These are phyloP conservation scores for Talaromyces sp. DNA, from an alignment of 2,329 filamentous ascomycete genomes.

Conservation along the genomic window DNA sequence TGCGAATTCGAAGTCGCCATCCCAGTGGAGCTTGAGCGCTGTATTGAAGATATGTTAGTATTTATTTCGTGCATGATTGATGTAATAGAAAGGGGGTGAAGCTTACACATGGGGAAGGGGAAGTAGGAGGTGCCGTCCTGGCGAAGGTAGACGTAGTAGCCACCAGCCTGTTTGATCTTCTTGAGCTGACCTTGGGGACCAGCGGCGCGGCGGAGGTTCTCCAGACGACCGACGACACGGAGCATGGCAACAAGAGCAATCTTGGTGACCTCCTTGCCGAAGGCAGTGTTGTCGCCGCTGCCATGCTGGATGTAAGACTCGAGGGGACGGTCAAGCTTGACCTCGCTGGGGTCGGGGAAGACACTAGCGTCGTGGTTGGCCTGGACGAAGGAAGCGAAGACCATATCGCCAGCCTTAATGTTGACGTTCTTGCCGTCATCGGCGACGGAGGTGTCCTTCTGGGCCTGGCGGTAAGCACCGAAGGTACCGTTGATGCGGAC, in stretches of 20 bases:
- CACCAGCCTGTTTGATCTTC: slow-evolving; percentile 60
- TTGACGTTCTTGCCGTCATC: slow-evolving; percentile 54
- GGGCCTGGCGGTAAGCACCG: slow-evolving; percentile 62
- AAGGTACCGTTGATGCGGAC: slow-evolving; percentile 68
- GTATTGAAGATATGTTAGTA: slow-evolving; percentile 20
- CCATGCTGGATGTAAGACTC: slow-evolving; percentile 68
- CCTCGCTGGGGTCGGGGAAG: slow-evolving; percentile 64
- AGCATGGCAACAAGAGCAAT: slow-evolving; percentile 69
- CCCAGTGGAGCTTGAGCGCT: slow-evolving; percentile 51
- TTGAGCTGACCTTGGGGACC: slow-evolving; percentile 70
- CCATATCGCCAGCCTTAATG: slow-evolving; percentile 60
- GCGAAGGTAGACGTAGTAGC: slow-evolving; percentile 64
- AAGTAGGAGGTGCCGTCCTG: slow-evolving; percentile 65
- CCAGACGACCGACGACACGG: slow-evolving; percentile 63
- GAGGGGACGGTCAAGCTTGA: slow-evolving; percentile 66
- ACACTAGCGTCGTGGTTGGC: slow-evolving; percentile 59
- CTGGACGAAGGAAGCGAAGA: slow-evolving; percentile 65
- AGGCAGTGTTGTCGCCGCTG: slow-evolving; percentile 63
- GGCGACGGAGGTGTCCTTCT: slow-evolving; percentile 52
- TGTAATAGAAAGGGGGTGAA: not conserved
- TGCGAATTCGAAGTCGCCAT: slow-evolving; percentile 36
- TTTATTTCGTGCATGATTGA: not conserved
- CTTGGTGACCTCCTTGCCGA: slow-evolving; percentile 64
- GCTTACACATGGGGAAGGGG: slow-evolving; percentile 53
- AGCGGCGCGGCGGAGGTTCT: slow-evolving; percentile 62